Evolutionary conservation across 805 yeast species (phyloP).

Genomic region (Saturnispora quitensis): DNA sequence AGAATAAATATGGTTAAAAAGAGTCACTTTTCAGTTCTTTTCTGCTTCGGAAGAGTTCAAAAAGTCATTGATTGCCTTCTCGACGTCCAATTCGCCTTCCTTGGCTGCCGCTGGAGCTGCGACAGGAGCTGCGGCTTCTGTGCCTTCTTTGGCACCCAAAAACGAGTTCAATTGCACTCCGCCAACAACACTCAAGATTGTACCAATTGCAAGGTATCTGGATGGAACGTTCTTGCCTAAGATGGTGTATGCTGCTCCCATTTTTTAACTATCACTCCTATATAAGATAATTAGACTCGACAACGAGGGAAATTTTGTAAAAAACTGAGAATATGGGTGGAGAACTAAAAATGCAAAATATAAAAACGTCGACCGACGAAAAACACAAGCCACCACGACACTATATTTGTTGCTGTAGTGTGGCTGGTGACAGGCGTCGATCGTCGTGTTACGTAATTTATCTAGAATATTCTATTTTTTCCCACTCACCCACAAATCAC

Average conservation of each 20-base stretch:
- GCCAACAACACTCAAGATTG: constrained; percentile 59
- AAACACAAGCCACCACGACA: not conserved
- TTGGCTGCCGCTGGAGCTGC: constrained; percentile 10
- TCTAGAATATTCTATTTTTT: not conserved
- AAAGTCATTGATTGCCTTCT: constrained; percentile 26
- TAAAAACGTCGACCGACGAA: not conserved
- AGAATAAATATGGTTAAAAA: not conserved
- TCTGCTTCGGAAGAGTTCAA: constrained; percentile 15
- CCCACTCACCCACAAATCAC: not conserved
- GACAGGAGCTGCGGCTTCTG: constrained; percentile 11
- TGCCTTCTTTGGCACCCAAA: constrained; percentile 40
- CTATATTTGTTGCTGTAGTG: not conserved
- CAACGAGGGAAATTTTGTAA: not conserved
- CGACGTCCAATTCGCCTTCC: constrained; percentile 24
- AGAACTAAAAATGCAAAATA: not conserved
- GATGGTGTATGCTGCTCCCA: constrained; percentile 80
- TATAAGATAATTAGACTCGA: not conserved
- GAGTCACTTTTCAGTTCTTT: not conserved
- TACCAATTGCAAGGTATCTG: constrained; percentile 76
- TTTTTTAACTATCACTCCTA: constrained; percentile 22
- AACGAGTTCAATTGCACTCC: constrained; percentile 25
- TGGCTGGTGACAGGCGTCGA: not conserved
- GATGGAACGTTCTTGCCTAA: constrained; percentile 79
- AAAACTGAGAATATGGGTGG: not conserved
- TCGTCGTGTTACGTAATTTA: not conserved